A percentile compares a stretch with the other conserved stretches of the same genome.
These are phyloP conservation scores for Schoenoplectus tabernaemontani DNA, from an alignment of 202 grass and related monocot species.

Conservation along the genomic window DNA sequence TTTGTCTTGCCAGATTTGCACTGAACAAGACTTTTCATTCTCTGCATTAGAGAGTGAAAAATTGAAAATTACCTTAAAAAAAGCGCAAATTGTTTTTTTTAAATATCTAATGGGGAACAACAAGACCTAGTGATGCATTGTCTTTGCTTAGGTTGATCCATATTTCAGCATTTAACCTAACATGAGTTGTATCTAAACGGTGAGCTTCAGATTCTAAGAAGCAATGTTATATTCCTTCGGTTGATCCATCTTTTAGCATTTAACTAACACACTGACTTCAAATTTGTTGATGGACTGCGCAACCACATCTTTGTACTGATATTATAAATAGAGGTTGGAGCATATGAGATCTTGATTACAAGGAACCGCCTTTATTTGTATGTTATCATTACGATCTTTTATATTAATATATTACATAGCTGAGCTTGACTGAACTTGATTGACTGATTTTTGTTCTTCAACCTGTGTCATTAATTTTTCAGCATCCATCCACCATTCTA, in stretches of 20 bases:
- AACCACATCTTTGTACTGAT: not conserved
- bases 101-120: too few species aligned
- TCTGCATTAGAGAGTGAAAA: too few species aligned
- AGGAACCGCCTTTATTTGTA: not conserved
- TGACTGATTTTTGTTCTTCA: slow-evolving; percentile 28
- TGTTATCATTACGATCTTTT: not conserved
- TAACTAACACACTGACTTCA: not conserved
- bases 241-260: not conserved
- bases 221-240: too few species aligned
- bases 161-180: not conserved
- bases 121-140: too few species aligned
- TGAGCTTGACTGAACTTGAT: not conserved
- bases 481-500: slow-evolving; percentile 61
- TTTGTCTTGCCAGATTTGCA: too few species aligned
- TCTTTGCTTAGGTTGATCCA: not conserved
- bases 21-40: too few species aligned
- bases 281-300: not conserved
- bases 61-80: too few species aligned
- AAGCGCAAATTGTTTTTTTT: too few species aligned
- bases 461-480: slow-evolving; percentile 51
- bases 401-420: not conserved
- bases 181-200: not conserved
- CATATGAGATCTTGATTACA: not conserved
- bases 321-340: not conserved
- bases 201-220: not conserved